Base-by-base conservation (phyloP, 306 rosid species). In the Vicia faba region DNA sequence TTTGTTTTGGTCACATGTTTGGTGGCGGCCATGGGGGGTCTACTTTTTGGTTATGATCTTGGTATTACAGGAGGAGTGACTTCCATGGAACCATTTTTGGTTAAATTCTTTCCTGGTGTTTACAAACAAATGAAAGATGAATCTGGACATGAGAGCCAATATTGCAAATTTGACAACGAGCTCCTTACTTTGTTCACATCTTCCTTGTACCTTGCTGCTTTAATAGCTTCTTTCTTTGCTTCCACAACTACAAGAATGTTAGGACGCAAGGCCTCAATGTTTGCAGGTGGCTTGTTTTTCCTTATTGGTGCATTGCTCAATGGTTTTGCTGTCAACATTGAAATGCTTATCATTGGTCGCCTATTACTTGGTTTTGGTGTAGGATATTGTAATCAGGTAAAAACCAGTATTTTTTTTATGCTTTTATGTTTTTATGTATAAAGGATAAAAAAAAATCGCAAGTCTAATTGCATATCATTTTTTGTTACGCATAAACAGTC, bases 181-280 rank as follows among this genome's bases (percentile, higher is more conserved):
- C 54, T 48, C 3, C 54, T 48, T 48, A 48, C 54, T 48, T 48
- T 48, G 54, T 48, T 48, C 54, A 48, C 54, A 48, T 48, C 54
- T 16, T 48, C 54, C 25, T 48, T 48, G 54, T 48, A 48, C 16
- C 25, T 48, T 48, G 54, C 54, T 15, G 54, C 54, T 14, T 16
- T 48, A 16, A 48, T 36, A 66, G 75, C 39, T 16, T 72, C 77
- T 40, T 64, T 72, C 15, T 61, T 62, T 25, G 77, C 77, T 11
- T 72, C 77, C 0, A 25, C 45, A 5, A 72, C 70, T 5, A 64
- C 77, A n/a, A n/a, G n/a, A n/a, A n/a, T n/a, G n/a, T n/a, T n/a
- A n/a, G n/a, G n/a, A n/a, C n/a, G n/a, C n/a, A n/a, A n/a, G n/a
- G n/a, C n/a, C n/a, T n/a, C n/a, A n/a, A n/a, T n/a, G n/a, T n/a